These are phyloP conservation scores for Candolleomyces efflorescens DNA, from an alignment of 768 basidiomycete species.

Conservation along the genomic window DNA sequence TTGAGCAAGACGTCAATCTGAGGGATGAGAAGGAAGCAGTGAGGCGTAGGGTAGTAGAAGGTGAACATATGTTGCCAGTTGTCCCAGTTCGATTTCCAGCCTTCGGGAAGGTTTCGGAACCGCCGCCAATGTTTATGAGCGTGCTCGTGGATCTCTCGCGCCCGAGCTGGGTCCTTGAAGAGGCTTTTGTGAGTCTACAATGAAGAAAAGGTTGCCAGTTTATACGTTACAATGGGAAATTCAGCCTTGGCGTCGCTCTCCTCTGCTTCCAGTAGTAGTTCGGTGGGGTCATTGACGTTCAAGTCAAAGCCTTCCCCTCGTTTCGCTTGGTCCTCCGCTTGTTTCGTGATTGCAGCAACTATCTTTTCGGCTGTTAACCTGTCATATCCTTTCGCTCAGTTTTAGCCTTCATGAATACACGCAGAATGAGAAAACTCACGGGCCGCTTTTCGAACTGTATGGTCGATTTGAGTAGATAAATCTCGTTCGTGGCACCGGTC, in stretches of 20 bases:
- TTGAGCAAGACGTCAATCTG: slow-evolving; percentile 19
- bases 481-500: too few species aligned
- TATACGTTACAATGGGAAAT: neutral
- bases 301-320: neutral
- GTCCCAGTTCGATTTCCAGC: slow-evolving; percentile 13
- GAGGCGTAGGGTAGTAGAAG: slow-evolving; percentile 14
- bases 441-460: neutral
- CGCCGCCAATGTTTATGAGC: slow-evolving; percentile 4
- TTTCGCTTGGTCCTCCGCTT: neutral
- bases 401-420: neutral
- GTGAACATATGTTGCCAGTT: slow-evolving; percentile 14
- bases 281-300: neutral
- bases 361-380: neutral
- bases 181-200: neutral
- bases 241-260: neutral
- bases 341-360: neutral
- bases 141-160: neutral
- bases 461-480: too few species aligned
- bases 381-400: neutral
- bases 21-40: slow-evolving; percentile 18
- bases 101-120: slow-evolving; percentile 5
- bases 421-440: neutral
- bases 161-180: slow-evolving; percentile 2
- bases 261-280: neutral
- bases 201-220: too few species aligned